These are phyloP conservation scores for Penicillium daleae DNA, from an alignment of 495 filamentous ascomycete species.

Conservation along the genomic window DNA sequence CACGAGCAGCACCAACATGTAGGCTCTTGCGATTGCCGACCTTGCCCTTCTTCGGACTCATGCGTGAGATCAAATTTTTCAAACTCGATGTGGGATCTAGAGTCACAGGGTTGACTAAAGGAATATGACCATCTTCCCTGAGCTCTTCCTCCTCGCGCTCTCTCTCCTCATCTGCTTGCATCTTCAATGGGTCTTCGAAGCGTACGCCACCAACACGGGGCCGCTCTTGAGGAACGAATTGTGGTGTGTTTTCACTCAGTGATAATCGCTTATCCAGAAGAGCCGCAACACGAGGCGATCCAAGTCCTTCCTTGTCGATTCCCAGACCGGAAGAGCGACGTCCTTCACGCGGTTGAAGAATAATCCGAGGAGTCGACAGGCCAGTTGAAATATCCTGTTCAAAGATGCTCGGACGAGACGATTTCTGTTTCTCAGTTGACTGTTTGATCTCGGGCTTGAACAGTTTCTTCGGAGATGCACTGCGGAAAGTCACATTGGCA, in stretches of 20 bases:
- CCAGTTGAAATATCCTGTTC: conserved; percentile 61
- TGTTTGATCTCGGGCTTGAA: conserved; percentile 53
- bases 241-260: conserved; percentile 65
- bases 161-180: conserved; percentile 70
- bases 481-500: conserved; percentile 47
- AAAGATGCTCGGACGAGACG: conserved; percentile 56
- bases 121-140: conserved; percentile 59
- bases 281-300: conserved; percentile 75
- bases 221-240: conserved; percentile 60
- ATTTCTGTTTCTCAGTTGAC: conserved; percentile 40
- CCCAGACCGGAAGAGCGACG: conserved; percentile 74
- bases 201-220: conserved; percentile 52
- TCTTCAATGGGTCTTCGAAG: conserved; percentile 67
- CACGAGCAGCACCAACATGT: conserved; percentile 73
- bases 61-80: conserved; percentile 75
- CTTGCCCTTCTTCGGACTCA: conserved; percentile 75
- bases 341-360: conserved; percentile 65
- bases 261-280: conserved; percentile 74
- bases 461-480: conserved; percentile 58
- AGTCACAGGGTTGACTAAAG: conserved; percentile 56
- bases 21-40: conserved; percentile 74
- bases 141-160: conserved; percentile 67
- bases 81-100: conserved; percentile 65
- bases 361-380: conserved; percentile 61
- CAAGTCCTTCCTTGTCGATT: conserved; percentile 73